Conservation (phyloP, 1,139 yeast genomes). For the Torulaspora pretoriensis region DNA sequence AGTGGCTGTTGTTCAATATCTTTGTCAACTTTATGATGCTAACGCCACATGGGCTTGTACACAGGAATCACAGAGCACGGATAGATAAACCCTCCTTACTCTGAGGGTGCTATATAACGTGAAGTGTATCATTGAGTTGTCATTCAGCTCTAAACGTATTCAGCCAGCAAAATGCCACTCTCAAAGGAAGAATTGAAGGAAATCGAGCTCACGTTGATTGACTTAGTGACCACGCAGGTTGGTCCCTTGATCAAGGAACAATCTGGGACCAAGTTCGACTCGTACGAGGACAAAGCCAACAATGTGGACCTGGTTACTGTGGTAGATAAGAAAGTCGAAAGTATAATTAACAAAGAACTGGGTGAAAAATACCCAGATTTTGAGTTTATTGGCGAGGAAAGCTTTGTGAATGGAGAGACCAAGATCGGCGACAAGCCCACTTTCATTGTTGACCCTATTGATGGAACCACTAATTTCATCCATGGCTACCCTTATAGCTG, state of each 20-base stretch:
- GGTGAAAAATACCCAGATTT: conserved; percentile 42
- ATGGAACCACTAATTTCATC: conserved; percentile 60
- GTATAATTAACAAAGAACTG: conserved; percentile 41
- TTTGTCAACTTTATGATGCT: neutral
- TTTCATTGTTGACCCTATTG: conserved; percentile 58
- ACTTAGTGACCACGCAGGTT: conserved; percentile 45
- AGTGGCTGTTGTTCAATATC: no score
- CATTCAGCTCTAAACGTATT: no score
- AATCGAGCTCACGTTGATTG: conserved; percentile 39
- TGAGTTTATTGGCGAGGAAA: conserved; percentile 57
- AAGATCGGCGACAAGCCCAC: conserved; percentile 49
- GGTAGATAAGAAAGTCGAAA: conserved; percentile 53
- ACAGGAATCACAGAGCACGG: neutral
- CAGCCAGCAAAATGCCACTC: conserved; percentile 16
- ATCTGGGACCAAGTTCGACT: conserved; percentile 43
- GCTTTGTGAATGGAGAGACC: conserved; percentile 46
- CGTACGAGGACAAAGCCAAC: conserved; percentile 51
- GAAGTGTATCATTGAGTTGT: no score
- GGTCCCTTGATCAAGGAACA: conserved; percentile 47
- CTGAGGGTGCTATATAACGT: no score
- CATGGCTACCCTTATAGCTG: conserved; percentile 57
- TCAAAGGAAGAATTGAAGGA: conserved; percentile 24
- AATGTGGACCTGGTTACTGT: conserved; percentile 58
- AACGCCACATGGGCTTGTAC: neutral
- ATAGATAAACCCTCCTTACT: neutral